Base-by-base conservation (phyloP, 306 rosid species). In the Lablab purpureus region DNA sequence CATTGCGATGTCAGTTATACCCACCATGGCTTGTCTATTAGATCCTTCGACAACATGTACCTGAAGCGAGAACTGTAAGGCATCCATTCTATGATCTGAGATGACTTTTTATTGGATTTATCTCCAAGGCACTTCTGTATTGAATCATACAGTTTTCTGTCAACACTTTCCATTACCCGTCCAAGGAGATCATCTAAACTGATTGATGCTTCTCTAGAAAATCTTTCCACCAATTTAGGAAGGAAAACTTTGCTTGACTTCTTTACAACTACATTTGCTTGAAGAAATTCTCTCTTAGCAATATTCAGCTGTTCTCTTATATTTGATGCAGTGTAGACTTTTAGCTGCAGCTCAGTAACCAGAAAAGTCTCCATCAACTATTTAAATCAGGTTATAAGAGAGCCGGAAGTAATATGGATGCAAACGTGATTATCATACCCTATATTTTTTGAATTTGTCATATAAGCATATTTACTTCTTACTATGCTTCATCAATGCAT, bases 21-120 rank as follows among this genome's bases (percentile, higher is more conserved):
- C 93, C 98, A 94, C 92, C 97, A 89, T 71, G 90, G 94, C 86
- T 87, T 92, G 64, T 87, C 97, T 71, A 92, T 63, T 19, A 94
- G 84, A 78, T 88, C 90, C 85, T 87, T 86, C 2, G 91, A 84
- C 86, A 94, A 87, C 85, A 82, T 82, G 65, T 94, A 92, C 74
- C 90, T 87, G 78, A 94, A 92, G 86, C 92, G 85, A 66, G 92
- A 83, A 81, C 84, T 90, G 68, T 92, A 91, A 70, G 99, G 97
- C 66, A 91, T 18, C 98, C 99, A 95, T 78, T 95, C 98, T 8
- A 91, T 89, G 80, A 90, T 78, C 74, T 91, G 97, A 67, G 97
- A 88, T 22, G 89, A 71, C 76, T 89, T 95, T 85, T 83, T 92
- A 68, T 78, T 72, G n/a, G 95, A 79, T 43, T 84, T 91, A 66